Percentiles rank a stretch among this genome's conserved stretches.
phyloP scores from a whole-genome alignment of 2,329 filamentous ascomycete genomes.

The Cryphonectria naterciae region DNA sequence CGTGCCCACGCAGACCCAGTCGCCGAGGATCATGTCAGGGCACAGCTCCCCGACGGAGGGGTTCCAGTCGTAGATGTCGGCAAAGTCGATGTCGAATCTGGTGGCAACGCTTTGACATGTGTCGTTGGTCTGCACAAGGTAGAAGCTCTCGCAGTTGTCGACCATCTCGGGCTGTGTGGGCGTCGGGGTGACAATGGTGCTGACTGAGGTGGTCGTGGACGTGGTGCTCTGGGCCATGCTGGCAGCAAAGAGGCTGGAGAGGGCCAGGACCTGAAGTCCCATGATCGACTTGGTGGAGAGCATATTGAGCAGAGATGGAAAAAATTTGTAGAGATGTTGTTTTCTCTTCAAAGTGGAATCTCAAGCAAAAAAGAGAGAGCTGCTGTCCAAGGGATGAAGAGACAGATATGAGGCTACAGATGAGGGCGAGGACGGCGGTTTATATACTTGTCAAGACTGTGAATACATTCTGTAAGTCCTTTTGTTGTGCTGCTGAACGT shows the following conservation, averaged over 20 bases:
- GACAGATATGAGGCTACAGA: neutral
- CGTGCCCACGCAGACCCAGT: conserved; percentile 9
- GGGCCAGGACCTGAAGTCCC: conserved; percentile 2
- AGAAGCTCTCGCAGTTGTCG: conserved; percentile 10
- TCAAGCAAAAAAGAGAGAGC: neutral
- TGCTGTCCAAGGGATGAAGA: neutral
- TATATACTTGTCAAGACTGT: neutral
- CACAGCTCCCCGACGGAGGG: neutral
- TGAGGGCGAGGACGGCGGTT: neutral
- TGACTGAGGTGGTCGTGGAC: conserved; percentile 2
- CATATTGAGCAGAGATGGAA: neutral
- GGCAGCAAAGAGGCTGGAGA: neutral
- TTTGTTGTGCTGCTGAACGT: neutral
- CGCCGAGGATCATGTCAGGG: neutral
- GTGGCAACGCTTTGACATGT: neutral
- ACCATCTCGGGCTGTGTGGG: conserved; percentile 18
- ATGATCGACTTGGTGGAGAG: neutral
- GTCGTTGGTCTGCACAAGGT: conserved; percentile 12
- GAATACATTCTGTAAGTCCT: neutral
- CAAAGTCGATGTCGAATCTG: neutral
- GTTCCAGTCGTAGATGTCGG: conserved; percentile 6
- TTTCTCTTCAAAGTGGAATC: neutral
- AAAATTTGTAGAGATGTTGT: neutral
- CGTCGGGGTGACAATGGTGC: conserved; percentile 9
- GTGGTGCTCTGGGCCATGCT: conserved; percentile 4